These are phyloP conservation scores for Neoarthrinium moseri DNA, from an alignment of 2,329 filamentous ascomycete species.

Conservation along the genomic window DNA sequence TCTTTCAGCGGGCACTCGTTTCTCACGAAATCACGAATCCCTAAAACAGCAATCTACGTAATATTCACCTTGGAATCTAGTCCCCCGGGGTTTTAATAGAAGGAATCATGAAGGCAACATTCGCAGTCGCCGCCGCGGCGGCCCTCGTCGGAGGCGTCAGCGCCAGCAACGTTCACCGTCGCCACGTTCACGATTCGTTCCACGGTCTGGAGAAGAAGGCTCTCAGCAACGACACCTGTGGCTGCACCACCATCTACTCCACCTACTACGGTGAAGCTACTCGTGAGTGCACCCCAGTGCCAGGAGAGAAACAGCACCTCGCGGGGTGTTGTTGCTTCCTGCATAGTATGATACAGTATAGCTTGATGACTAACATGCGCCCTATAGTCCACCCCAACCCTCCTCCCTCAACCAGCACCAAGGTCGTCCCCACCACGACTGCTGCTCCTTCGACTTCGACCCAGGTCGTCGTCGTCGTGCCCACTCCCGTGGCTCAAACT, in stretches of 20 bases:
- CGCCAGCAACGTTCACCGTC: slow-evolving; percentile 55
- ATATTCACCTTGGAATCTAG: slow-evolving; percentile 15
- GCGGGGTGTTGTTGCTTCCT: not conserved
- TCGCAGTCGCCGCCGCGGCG: slow-evolving; percentile 65
- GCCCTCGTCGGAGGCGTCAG: slow-evolving; percentile 56
- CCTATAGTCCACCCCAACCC: slow-evolving; percentile 41
- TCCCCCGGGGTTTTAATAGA: slow-evolving; percentile 11
- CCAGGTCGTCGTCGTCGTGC: slow-evolving; percentile 45
- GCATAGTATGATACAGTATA: not conserved
- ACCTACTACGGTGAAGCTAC: slow-evolving; percentile 67
- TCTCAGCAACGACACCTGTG: slow-evolving; percentile 50
- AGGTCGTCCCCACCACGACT: slow-evolving; percentile 17
- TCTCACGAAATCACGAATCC: slow-evolving; percentile 28
- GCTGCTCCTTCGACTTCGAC: slow-evolving; percentile 24
- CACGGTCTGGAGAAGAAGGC: slow-evolving; percentile 47
- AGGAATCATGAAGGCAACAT: slow-evolving; percentile 71
- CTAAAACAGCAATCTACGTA: slow-evolving; percentile 27
- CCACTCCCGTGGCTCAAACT: slow-evolving; percentile 50
- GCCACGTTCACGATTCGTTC: slow-evolving; percentile 59
- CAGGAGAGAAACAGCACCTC: not conserved
- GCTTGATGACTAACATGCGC: slow-evolving; percentile 16
- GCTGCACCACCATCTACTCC: slow-evolving; percentile 73
- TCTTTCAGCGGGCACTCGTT: slow-evolving; percentile 86
- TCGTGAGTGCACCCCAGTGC: slow-evolving; percentile 44
- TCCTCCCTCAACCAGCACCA: slow-evolving; percentile 27